Conservation (phyloP, 192 early-diverging fungal species). For the Coemansia sp. region DNA sequence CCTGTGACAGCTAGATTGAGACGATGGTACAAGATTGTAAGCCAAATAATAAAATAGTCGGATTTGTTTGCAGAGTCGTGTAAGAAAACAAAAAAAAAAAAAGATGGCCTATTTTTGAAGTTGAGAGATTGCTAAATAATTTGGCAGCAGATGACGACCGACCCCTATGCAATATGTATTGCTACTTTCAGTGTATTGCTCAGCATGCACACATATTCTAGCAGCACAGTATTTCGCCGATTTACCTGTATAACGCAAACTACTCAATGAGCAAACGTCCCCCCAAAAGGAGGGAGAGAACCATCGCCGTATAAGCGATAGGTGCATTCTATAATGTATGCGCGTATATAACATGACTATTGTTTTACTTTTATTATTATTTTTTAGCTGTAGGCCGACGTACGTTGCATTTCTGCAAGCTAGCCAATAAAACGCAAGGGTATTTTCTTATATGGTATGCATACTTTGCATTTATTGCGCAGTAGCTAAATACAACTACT, state of each 20-base stretch:
- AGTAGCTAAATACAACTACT: slow-evolving; percentile 26
- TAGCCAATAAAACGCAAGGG: slow-evolving; percentile 1
- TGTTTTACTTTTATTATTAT: neutral
- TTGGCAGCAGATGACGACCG: slow-evolving; percentile 15
- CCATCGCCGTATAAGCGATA: slow-evolving; percentile 3
- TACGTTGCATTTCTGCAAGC: slow-evolving; percentile 13
- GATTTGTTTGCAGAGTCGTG: neutral
- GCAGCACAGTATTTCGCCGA: slow-evolving; percentile 3
- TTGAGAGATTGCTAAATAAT: slow-evolving; percentile 8
- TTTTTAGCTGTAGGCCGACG: neutral
- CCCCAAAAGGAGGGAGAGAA: neutral
- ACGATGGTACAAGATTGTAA: neutral
- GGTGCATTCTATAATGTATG: slow-evolving; percentile 16
- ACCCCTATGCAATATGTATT: slow-evolving; percentile 9
- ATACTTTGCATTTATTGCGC: slow-evolving; percentile 36
- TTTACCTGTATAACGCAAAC: slow-evolving; percentile 7
- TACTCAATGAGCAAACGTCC: slow-evolving; percentile 4
- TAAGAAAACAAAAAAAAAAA: neutral
- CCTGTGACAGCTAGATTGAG: neutral
- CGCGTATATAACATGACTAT: slow-evolving; percentile 27
- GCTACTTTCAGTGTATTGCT: slow-evolving; percentile 7
- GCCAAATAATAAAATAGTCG: neutral
- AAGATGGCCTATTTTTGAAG: neutral
- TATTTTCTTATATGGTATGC: slow-evolving; percentile 12
- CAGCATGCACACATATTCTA: slow-evolving; percentile 19